These are phyloP conservation scores for Cryptococcus hybrid DNA, from an alignment of 1,284 basidiomycete species.

Conservation along the genomic window DNA sequence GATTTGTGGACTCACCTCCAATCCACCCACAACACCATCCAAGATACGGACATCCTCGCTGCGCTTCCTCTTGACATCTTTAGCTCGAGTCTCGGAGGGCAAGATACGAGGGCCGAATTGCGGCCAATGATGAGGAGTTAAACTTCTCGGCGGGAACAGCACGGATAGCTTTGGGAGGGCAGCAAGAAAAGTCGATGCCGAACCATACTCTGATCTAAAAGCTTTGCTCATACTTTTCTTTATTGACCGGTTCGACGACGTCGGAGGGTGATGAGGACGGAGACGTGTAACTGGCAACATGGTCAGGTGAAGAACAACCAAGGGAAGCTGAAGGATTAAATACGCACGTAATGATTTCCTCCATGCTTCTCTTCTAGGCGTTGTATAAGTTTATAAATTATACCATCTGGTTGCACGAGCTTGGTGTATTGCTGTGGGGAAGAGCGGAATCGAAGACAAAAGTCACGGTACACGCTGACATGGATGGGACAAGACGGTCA, in stretches of 20 bases:
- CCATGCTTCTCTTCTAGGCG: slow-evolving; percentile 44
- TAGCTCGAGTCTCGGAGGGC: background rate
- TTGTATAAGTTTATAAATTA: slow-evolving; percentile 40
- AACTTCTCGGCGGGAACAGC: slow-evolving; percentile 11
- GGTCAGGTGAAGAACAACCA: background rate
- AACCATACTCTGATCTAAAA: slow-evolving; percentile 22
- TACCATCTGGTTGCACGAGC: slow-evolving; percentile 38
- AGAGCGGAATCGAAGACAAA: slow-evolving; percentile 40
- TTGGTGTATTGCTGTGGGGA: slow-evolving; percentile 29
- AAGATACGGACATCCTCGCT: slow-evolving; percentile 7
- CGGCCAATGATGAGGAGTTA: slow-evolving; percentile 15
- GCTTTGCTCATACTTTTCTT: background rate
- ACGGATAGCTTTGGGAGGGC: slow-evolving; percentile 27
- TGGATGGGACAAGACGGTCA: too few relatives aligned
- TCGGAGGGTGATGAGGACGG: slow-evolving; percentile 14
- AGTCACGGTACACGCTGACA: background rate
- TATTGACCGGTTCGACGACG: background rate
- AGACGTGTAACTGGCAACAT: slow-evolving; percentile 12
- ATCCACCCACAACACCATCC: slow-evolving; percentile 10
- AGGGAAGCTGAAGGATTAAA: background rate
- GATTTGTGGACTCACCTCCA: slow-evolving; percentile 14
- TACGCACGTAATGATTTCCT: slow-evolving; percentile 31
- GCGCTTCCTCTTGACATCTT: background rate
- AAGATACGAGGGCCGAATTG: slow-evolving; percentile 3
- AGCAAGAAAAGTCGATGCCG: slow-evolving; percentile 33